These are phyloP conservation scores for Eruca vesicaria DNA, from an alignment of 441 rosid genomes.

Conservation along the genomic window DNA sequence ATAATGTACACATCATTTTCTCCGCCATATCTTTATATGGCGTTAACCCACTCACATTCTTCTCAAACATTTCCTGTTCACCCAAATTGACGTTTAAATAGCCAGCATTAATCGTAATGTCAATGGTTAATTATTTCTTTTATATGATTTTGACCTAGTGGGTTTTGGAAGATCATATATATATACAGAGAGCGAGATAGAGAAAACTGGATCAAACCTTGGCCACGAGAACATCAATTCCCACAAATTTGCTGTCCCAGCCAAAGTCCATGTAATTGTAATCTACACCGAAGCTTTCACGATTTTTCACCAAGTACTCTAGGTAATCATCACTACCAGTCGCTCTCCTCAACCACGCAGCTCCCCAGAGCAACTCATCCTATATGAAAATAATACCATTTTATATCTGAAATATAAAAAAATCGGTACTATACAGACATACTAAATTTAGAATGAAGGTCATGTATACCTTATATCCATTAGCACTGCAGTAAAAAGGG, in stretches of 20 bases:
- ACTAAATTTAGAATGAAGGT: background rate
- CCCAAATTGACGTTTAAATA: background rate
- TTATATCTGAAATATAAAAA: background rate
- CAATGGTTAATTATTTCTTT: background rate
- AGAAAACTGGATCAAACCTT: conserved; percentile 42
- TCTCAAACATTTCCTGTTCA: conserved; percentile 63
- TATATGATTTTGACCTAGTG: background rate
- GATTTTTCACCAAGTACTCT: conserved; percentile 59
- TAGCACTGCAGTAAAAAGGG: conserved; percentile 89
- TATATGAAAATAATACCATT: conserved; percentile 11
- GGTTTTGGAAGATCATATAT: background rate
- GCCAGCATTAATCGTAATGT: background rate
- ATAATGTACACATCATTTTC: conserved; percentile 63
- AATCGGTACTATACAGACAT: background rate
- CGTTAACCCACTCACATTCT: conserved; percentile 41
- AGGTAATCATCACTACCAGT: conserved; percentile 55
- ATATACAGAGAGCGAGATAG: background rate
- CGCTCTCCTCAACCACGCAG: conserved; percentile 90
- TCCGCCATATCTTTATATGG: conserved; percentile 64
- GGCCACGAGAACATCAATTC: conserved; percentile 73
- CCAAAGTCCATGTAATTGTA: conserved; percentile 69
- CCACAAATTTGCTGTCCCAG: conserved; percentile 85
- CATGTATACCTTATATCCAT: conserved; percentile 66
- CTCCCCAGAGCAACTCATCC: conserved; percentile 97
- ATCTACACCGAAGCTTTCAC: conserved; percentile 61